Percentiles rank a stretch among this genome's conserved stretches.
phyloP scores from a whole-genome alignment of 2,329 filamentous ascomycete species.

The Malbranchea zuffiana region DNA sequence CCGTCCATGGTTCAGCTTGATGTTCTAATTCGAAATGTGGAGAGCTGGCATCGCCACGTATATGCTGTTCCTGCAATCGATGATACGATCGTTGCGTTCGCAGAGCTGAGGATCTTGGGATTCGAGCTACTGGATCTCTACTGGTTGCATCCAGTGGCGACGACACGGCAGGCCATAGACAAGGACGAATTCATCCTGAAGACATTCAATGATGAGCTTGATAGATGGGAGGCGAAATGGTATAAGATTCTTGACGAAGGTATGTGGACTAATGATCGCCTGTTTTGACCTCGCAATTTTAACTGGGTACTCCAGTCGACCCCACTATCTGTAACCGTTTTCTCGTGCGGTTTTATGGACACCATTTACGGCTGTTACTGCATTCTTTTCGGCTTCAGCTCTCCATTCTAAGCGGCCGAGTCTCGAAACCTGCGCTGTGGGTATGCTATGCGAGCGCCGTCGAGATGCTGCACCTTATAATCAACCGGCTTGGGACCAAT shows the following conservation, averaged over 20 bases:
- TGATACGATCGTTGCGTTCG: conserved; percentile 29
- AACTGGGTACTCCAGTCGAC: conserved; percentile 8
- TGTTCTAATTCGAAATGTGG: conserved; percentile 28
- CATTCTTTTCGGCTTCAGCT: conserved; percentile 30
- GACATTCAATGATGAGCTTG: conserved; percentile 15
- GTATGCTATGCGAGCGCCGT: conserved; percentile 21
- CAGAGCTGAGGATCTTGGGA: conserved; percentile 28
- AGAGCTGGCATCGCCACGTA: conserved; percentile 25
- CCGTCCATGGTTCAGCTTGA: conserved; percentile 35
- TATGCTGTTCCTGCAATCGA: conserved; percentile 25
- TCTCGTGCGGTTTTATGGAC: conserved; percentile 31
- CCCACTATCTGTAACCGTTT: conserved; percentile 26
- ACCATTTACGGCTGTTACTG: conserved; percentile 29
- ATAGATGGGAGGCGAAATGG: conserved; percentile 17
- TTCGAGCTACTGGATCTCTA: conserved; percentile 25
- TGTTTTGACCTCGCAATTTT: not conserved
- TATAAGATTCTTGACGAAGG: conserved; percentile 15
- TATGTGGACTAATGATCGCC: not conserved
- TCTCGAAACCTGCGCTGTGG: conserved; percentile 18
- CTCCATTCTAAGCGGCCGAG: conserved; percentile 19
- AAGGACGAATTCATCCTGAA: conserved; percentile 15
- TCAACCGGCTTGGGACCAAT: conserved; percentile 17
- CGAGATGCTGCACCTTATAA: conserved; percentile 26
- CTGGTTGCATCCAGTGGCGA: conserved; percentile 14
- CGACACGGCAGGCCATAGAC: conserved; percentile 12